These are phyloP conservation scores for Kazachstania sp. DNA, from an alignment of 1,139 yeast species.

Conservation along the genomic window DNA sequence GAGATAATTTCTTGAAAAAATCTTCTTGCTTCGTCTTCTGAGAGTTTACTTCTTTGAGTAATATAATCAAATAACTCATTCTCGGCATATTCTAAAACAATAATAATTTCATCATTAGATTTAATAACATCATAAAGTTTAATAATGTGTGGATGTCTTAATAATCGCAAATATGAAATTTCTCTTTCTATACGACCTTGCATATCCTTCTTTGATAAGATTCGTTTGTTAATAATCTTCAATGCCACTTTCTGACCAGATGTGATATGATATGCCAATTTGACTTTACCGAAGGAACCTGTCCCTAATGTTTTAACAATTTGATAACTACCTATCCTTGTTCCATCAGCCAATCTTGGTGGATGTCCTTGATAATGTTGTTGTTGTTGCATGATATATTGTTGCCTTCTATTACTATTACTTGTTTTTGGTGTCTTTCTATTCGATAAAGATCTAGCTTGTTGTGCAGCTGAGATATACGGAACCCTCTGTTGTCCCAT, in stretches of 20 bases:
- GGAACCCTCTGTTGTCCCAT: neutral
- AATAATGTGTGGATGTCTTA: constrained; percentile 95
- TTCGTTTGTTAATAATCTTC: constrained; percentile 87
- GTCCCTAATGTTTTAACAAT: constrained; percentile 92
- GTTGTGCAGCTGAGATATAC: neutral
- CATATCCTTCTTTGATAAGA: constrained; percentile 93
- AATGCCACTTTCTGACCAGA: constrained; percentile 93
- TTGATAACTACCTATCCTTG: constrained; percentile 83
- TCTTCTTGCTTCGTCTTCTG: constrained; percentile 85
- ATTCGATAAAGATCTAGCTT: neutral
- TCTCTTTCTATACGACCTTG: constrained; percentile 95
- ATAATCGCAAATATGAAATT: constrained; percentile 75
- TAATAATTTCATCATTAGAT: constrained; percentile 89
- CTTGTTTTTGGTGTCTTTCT: constrained; percentile 4
- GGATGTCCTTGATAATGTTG: constrained; percentile 3
- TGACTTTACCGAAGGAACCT: constrained; percentile 96
- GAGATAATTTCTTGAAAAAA: constrained; percentile 96
- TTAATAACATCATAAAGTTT: constrained; percentile 93
- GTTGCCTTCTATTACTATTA: neutral
- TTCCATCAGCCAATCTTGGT: constrained; percentile 30
- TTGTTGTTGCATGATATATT: neutral
- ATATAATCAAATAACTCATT: constrained; percentile 93
- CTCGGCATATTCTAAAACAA: constrained; percentile 97
- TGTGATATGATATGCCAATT: constrained; percentile 86
- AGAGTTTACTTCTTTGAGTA: constrained; percentile 91